These are phyloP conservation scores for Claviceps spartinae DNA, from an alignment of 2,329 filamentous ascomycete species.

Conservation along the genomic window DNA sequence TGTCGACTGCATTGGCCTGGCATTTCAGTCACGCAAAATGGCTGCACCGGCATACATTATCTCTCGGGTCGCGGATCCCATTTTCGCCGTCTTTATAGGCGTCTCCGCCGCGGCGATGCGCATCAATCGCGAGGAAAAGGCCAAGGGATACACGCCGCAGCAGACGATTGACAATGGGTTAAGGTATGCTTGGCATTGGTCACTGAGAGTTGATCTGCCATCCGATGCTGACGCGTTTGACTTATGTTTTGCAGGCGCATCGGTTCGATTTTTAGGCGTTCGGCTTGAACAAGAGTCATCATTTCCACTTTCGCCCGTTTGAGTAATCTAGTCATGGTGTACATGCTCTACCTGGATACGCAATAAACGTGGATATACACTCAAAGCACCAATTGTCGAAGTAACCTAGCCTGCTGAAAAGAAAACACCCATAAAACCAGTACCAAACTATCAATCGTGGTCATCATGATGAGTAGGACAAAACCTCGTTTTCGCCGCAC, in stretches of 20 bases:
- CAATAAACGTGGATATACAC: no score
- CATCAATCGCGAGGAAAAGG: slow-evolving; percentile 47
- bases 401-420: neutral
- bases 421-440: no score
- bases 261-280: neutral
- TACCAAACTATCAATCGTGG: no score
- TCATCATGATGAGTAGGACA: neutral
- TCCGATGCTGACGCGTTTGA: neutral
- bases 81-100: slow-evolving; percentile 45
- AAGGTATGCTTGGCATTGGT: slow-evolving; percentile 17
- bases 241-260: slow-evolving; percentile 14
- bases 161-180: slow-evolving; percentile 35
- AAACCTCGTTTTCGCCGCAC: neutral
- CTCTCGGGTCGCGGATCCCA: slow-evolving; percentile 42
- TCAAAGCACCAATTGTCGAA: no score
- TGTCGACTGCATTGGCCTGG: neutral
- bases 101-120: slow-evolving; percentile 40
- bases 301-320: no score
- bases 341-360: no score
- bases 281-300: no score
- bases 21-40: slow-evolving; percentile 23
- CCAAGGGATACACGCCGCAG: slow-evolving; percentile 38
- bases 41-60: slow-evolving; percentile 44
- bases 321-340: no score
- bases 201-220: neutral